Evolutionary conservation across 2,329 filamentous ascomycete species (phyloP).

Genomic region (Aureobasidium pullulans): DNA sequence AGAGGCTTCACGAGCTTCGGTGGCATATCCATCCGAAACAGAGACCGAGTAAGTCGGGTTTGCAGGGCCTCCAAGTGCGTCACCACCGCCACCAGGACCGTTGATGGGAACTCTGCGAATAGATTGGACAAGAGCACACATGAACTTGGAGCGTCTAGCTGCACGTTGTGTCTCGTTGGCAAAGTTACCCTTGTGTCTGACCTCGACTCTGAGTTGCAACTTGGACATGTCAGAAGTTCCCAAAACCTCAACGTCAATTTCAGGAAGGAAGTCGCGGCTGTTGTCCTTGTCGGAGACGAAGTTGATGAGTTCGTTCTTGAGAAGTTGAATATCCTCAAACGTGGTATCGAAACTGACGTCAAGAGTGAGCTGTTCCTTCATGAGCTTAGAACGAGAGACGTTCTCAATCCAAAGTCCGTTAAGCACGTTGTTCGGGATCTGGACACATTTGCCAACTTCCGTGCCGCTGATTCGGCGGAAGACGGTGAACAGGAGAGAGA

Average conservation of each 20-base stretch:
- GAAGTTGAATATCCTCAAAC: constrained; percentile 80
- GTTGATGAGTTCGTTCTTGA: constrained; percentile 74
- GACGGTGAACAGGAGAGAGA: constrained; percentile 86
- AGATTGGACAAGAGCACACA: constrained; percentile 83
- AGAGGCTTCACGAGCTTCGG: constrained; percentile 51
- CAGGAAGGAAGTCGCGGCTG: constrained; percentile 80
- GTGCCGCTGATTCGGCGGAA: constrained; percentile 78
- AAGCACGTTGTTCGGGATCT: constrained; percentile 85
- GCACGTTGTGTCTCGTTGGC: constrained; percentile 70
- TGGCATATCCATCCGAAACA: constrained; percentile 62
- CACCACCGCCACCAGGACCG: constrained; percentile 64
- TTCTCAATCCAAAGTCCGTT: constrained; percentile 97
- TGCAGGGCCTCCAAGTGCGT: constrained; percentile 51
- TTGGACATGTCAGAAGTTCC: constrained; percentile 83
- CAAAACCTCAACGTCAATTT: constrained; percentile 69
- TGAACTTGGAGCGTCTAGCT: constrained; percentile 84
- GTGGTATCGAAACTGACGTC: constrained; percentile 78
- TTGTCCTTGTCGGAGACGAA: constrained; percentile 84
- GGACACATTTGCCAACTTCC: constrained; percentile 54
- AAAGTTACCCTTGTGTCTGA: constrained; percentile 70
- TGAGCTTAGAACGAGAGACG: constrained; percentile 79
- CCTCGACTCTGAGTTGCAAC: constrained; percentile 71
- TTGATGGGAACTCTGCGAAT: constrained; percentile 82
- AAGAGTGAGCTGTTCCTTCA: constrained; percentile 77
- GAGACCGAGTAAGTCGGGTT: constrained; percentile 78